Evolutionary conservation across 768 basidiomycete genomes (phyloP).

Genomic region (Hygrocybe coccinea): DNA sequence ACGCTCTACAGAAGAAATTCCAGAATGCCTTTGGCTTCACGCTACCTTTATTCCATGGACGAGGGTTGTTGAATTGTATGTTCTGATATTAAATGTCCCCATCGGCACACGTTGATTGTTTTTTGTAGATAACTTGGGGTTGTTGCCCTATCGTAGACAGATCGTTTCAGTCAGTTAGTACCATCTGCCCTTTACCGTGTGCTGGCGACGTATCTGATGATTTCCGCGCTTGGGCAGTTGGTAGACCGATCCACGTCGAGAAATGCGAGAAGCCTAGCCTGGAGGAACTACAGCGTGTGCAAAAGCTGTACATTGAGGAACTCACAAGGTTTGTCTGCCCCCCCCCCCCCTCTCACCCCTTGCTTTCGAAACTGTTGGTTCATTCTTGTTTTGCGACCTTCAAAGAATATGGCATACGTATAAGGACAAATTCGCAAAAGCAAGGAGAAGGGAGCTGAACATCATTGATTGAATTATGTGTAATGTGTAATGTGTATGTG

Average conservation of each 20-base stretch:
- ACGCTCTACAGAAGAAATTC: constrained; percentile 84
- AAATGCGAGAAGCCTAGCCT: constrained; percentile 76
- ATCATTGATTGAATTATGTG: constrained; percentile 57
- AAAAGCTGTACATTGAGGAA: constrained; percentile 87
- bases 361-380: not conserved
- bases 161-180: constrained; percentile 95
- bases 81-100: not conserved
- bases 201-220: not conserved
- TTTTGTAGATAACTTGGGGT: constrained; percentile 77
- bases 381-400: not conserved
- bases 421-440: constrained; percentile 88
- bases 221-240: constrained; percentile 52
- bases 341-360: no score
- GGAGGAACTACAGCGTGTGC: constrained; percentile 74
- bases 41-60: constrained; percentile 92
- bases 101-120: not conserved
- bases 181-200: not conserved
- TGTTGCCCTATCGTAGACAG: constrained; percentile 92
- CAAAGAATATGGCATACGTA: constrained; percentile 96
- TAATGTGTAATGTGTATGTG: no score
- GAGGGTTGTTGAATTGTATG: constrained; percentile 91
- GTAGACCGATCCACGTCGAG: constrained; percentile 77
- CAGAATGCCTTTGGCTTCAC: constrained; percentile 94
- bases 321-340: constrained; percentile 62
- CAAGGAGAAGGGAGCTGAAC: constrained; percentile 69